Evolutionary conservation across 768 basidiomycete species (phyloP).

Genomic region (Calocybe cyanea): DNA sequence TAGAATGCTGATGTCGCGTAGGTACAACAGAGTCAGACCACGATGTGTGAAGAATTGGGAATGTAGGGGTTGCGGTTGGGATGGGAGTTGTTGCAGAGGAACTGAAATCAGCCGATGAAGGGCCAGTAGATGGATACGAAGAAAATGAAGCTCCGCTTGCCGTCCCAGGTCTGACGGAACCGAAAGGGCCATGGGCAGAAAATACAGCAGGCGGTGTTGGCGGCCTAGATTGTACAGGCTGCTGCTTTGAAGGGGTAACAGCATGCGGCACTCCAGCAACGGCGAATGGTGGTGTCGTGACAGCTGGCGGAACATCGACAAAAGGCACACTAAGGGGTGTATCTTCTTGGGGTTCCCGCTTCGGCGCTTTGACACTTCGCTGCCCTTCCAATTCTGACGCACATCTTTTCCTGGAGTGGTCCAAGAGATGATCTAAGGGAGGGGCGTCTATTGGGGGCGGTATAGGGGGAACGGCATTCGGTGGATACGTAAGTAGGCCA

Average conservation of each 20-base stretch:
- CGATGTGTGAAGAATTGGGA: conserved; percentile 28
- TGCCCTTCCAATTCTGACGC: conserved; percentile 41
- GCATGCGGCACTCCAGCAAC: conserved; percentile 13
- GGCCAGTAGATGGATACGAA: conserved; percentile 18
- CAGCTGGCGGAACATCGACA: conserved; percentile 13
- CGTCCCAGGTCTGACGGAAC: conserved; percentile 21
- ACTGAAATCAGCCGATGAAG: conserved; percentile 19
- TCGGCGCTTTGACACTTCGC: conserved; percentile 41
- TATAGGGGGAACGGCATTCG: conserved; percentile 10
- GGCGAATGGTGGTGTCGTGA: conserved; percentile 12
- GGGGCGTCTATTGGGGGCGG: conserved; percentile 22
- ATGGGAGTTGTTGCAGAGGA: conserved; percentile 15
- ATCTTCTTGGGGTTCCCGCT: conserved; percentile 47
- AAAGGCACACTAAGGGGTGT: conserved; percentile 25
- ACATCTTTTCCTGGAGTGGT: conserved; percentile 41
- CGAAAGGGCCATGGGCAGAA: conserved; percentile 24
- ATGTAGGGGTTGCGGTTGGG: conserved; percentile 18
- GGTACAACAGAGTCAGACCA: conserved; percentile 38
- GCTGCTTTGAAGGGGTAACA: conserved; percentile 14
- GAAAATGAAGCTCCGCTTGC: conserved; percentile 18
- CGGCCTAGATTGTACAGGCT: conserved; percentile 31
- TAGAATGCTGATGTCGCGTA: conserved; percentile 38
- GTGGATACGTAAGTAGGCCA: conserved; percentile 14
- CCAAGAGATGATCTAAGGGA: conserved; percentile 22
- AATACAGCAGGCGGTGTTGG: conserved; percentile 29